These are phyloP conservation scores for Teratosphaeria nubilosa DNA, from an alignment of 2,329 filamentous ascomycete genomes.

Conservation along the genomic window DNA sequence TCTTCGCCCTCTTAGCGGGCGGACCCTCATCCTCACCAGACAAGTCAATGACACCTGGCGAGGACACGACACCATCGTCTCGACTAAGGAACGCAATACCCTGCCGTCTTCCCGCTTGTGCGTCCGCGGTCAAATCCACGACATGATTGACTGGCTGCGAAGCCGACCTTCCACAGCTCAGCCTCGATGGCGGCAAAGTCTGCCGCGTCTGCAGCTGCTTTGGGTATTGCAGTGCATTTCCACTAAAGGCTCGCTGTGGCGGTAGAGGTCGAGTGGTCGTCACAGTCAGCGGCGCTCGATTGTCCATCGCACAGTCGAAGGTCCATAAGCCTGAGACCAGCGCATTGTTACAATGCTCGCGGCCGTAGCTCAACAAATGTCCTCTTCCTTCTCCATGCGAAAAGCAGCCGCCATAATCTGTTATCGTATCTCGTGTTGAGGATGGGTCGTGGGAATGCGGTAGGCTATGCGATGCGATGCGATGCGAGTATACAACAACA, in stretches of 20 bases:
- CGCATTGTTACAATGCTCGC: slow-evolving; percentile 11
- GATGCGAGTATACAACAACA: neutral
- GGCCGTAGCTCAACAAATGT: neutral
- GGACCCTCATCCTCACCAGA: slow-evolving; percentile 13
- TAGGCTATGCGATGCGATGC: neutral
- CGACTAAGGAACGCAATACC: slow-evolving; percentile 13
- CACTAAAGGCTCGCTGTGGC: slow-evolving; percentile 18
- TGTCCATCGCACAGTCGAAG: slow-evolving; percentile 18
- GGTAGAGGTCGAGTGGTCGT: slow-evolving; percentile 12
- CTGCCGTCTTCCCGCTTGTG: neutral
- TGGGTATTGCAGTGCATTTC: slow-evolving; percentile 12
- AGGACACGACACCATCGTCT: slow-evolving; percentile 7
- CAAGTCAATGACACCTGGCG: slow-evolving; percentile 15
- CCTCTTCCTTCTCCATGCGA: neutral
- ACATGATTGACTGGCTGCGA: slow-evolving; percentile 15
- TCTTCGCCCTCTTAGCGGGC: slow-evolving; percentile 21
- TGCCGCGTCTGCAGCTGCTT: slow-evolving; percentile 13
- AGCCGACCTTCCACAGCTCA: slow-evolving; percentile 23
- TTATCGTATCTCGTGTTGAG: neutral
- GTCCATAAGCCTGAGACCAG: slow-evolving; percentile 6
- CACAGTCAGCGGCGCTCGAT: slow-evolving; percentile 13
- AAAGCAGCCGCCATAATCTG: neutral
- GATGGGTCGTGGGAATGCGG: neutral
- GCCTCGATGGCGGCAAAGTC: slow-evolving; percentile 18
- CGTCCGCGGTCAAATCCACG: slow-evolving; percentile 18